Base-by-base conservation (phyloP, 176 grass and related monocot genomes). In the Hsuehochloa calcarea region DNA sequence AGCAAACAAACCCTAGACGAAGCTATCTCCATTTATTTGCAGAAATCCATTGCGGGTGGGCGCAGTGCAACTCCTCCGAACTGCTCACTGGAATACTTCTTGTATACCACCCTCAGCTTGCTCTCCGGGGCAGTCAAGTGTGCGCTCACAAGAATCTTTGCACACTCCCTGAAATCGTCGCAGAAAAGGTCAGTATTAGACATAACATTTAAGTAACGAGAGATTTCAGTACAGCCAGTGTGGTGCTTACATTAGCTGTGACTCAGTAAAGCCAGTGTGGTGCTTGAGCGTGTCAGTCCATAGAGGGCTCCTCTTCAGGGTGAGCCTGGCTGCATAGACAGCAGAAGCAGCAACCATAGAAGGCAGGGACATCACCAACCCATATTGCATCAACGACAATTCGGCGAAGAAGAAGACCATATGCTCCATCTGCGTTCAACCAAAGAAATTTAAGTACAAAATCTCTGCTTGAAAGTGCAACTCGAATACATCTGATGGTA, bases 351-450 rank as follows among this genome's bases (percentile, higher is more conserved):
- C 93, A 40, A 98, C 39, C 88, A 94, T 87, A 0, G 96, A 98
- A 3, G 93, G 91, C 45, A 82, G 84, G 65, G 67, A 90, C 10
- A 23, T 88, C 34, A 92, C 87, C 64, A 95, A 38, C 5, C 72
- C 73, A 27, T 98, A 98, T 23, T 98, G 96, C 90, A 98, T 88
- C 51, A 98, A 50, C 4, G 85, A 84, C 74, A 98, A 70, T 43
- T 98, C 96, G 16, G 96, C 88, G 12, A 95, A 98, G 88, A 98
- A 98, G 75, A 91, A 99, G n/a, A 94, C 80, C 88, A 92, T 92
- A 25, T 94, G 87, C 51, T 96, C 93, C 93, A 98, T 78, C 96
- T 98, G 89, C 78, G 80, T 70, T 23, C 86, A 80, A 20, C 46
- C 34, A 83, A 72, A 15, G 50, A 74, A 61, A 87, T 23, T 23